A percentile compares a stretch with the other conserved stretches of the same genome.
These are phyloP conservation scores for Coemansia sp. DNA, from an alignment of 192 early-diverging fungal species.

Conservation along the genomic window DNA sequence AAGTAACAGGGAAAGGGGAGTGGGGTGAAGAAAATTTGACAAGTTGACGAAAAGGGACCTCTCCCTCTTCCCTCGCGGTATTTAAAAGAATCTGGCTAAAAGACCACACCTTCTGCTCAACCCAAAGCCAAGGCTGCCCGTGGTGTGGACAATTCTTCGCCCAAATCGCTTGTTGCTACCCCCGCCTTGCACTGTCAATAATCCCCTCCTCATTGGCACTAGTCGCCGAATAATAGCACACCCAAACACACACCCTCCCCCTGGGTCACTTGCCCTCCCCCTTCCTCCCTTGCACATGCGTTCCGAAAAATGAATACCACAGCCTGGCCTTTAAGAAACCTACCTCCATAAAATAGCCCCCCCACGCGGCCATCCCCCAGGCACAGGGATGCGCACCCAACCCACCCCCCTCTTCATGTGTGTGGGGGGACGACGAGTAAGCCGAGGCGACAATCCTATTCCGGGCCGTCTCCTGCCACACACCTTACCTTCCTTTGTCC, in stretches of 20 bases:
- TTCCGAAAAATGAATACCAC: not conserved
- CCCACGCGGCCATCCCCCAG: not conserved
- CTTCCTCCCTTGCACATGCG: not conserved
- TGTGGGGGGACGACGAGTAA: not conserved
- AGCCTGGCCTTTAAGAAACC: not conserved
- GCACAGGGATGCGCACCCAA: not conserved
- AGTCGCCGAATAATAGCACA: constrained; percentile 3
- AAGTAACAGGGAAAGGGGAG: not conserved
- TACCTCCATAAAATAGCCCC: constrained; percentile 1
- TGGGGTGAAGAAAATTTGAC: not conserved
- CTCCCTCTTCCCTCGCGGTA: not conserved
- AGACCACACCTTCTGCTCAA: not conserved
- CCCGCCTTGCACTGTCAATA: not conserved
- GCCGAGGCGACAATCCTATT: not conserved
- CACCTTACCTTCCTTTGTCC: too few species aligned
- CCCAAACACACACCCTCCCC: not conserved
- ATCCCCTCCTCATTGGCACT: not conserved
- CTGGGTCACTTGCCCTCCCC: not conserved
- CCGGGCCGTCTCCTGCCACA: not conserved
- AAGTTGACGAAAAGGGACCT: not conserved
- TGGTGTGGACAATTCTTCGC: not conserved
- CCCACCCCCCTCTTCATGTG: not conserved
- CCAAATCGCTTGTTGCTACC: not conserved
- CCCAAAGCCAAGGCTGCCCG: not conserved
- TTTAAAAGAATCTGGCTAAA: constrained; percentile 1